These are phyloP conservation scores for Rutstroemia sp. DNA, from an alignment of 2,329 filamentous ascomycete genomes.

Conservation along the genomic window DNA sequence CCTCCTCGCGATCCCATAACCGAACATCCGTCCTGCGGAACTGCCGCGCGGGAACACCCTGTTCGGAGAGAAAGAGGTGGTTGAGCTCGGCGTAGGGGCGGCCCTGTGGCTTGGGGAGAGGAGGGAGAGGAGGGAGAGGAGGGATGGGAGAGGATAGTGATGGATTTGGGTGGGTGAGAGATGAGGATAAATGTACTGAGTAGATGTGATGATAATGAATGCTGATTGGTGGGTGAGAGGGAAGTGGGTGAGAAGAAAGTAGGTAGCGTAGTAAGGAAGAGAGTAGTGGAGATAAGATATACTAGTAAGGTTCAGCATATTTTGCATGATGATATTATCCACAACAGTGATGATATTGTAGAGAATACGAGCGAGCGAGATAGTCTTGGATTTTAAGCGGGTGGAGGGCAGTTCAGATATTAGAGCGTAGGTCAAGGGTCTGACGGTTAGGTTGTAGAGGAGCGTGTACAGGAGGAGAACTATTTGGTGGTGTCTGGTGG, in stretches of 20 bases:
- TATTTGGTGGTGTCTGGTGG: background rate
- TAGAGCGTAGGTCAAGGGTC: constrained; percentile 80
- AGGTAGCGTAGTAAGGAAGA: too few species aligned
- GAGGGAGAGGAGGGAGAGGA: constrained; percentile 45
- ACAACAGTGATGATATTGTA: constrained; percentile 68
- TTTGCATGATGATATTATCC: constrained; percentile 72
- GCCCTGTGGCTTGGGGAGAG: constrained; percentile 69
- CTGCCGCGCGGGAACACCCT: constrained; percentile 2
- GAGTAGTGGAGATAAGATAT: too few species aligned
- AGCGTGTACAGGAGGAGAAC: constrained; percentile 79
- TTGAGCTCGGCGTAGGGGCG: constrained; percentile 43
- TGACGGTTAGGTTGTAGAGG: constrained; percentile 76
- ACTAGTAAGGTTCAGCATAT: constrained; percentile 74
- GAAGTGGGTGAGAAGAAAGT: too few species aligned
- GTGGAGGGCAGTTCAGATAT: constrained; percentile 77
- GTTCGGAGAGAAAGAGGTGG: constrained; percentile 71
- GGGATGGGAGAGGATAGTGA: too few species aligned
- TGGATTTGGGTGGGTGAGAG: too few species aligned
- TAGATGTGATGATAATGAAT: too few species aligned
- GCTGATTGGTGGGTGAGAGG: too few species aligned
- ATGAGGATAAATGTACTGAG: too few species aligned
- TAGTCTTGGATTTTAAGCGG: constrained; percentile 80
- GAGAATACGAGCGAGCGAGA: constrained; percentile 72
- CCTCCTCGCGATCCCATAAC: background rate
- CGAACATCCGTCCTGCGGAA: constrained; percentile 12